phyloP scores from a whole-genome alignment of 805 yeast genomes.

The Starmerella kuoi region DNA sequence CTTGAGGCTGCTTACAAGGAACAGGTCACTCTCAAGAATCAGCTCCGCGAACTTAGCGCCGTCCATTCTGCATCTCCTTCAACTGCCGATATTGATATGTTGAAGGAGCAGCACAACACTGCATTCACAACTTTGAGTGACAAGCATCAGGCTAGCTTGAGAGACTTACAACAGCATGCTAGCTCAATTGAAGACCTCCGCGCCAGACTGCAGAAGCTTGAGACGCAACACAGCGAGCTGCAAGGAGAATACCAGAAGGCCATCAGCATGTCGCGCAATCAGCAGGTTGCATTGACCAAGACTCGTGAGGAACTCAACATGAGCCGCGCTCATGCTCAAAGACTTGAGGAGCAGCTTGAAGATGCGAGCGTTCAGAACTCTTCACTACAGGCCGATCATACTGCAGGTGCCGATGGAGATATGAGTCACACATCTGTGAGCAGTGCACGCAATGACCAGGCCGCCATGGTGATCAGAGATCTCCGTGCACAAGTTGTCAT shows the following conservation, averaged over 20 bases:
- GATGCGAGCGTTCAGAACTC: slow-evolving; percentile 42
- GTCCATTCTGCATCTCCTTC: slow-evolving; percentile 20
- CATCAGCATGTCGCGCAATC: slow-evolving; percentile 56
- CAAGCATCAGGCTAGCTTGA: slow-evolving; percentile 7
- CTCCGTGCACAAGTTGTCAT: slow-evolving; percentile 74
- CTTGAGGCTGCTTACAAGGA: slow-evolving; percentile 26
- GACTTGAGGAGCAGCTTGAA: slow-evolving; percentile 52
- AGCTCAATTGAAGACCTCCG: slow-evolving; percentile 15
- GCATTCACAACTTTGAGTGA: slow-evolving; percentile 10
- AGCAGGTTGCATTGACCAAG: slow-evolving; percentile 59
- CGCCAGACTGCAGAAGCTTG: slow-evolving; percentile 32
- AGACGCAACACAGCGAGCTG: slow-evolving; percentile 30
- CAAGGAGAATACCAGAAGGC: slow-evolving; percentile 65
- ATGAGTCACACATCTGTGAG: slow-evolving; percentile 26
- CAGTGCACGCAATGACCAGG: slow-evolving; percentile 36
- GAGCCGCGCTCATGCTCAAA: slow-evolving; percentile 44
- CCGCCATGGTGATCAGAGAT: slow-evolving; percentile 64
- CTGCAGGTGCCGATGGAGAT: slow-evolving; percentile 16
- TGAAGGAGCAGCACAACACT: slow-evolving; percentile 15
- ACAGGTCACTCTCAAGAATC: slow-evolving; percentile 20
- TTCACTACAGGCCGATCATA: slow-evolving; percentile 19
- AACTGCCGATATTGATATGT: slow-evolving; percentile 20
- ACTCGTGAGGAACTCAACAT: slow-evolving; percentile 61
- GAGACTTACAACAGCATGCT: slow-evolving; percentile 4
- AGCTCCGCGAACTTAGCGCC: slow-evolving; percentile 21